These are phyloP conservation scores for Alternaria metachromatica DNA, from an alignment of 2,329 filamentous ascomycete species.

Conservation along the genomic window DNA sequence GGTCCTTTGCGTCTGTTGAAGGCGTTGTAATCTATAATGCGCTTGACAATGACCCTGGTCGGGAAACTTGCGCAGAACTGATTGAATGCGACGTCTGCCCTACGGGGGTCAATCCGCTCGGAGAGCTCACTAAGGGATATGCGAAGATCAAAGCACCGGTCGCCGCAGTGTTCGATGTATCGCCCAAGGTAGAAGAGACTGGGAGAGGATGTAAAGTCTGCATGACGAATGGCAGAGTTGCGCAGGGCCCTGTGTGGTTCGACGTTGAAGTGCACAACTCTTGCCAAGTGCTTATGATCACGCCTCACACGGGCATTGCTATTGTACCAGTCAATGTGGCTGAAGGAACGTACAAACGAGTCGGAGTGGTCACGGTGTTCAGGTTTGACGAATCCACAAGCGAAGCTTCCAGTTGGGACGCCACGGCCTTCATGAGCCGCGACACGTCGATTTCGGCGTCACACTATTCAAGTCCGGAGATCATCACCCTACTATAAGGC, in stretches of 20 bases:
- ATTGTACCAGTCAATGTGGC: neutral
- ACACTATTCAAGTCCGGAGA: neutral
- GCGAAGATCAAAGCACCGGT: conserved; percentile 5
- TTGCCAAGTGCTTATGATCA: conserved; percentile 8
- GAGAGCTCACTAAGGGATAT: conserved; percentile 8
- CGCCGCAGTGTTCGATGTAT: neutral
- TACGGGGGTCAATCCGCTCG: conserved; percentile 7
- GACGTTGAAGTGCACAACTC: conserved; percentile 1
- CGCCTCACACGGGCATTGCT: conserved; percentile 6
- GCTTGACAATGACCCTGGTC: neutral
- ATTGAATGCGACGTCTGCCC: conserved; percentile 1
- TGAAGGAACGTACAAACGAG: conserved; percentile 14
- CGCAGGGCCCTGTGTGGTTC: conserved; percentile 8
- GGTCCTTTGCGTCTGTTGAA: conserved; percentile 13
- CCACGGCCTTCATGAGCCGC: no score
- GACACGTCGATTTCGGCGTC: neutral
- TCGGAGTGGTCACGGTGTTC: conserved; percentile 7
- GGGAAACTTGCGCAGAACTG: neutral
- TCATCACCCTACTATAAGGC: neutral
- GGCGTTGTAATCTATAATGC: conserved; percentile 4
- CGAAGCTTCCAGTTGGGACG: no score
- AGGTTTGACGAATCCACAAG: no score
- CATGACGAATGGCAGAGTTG: neutral
- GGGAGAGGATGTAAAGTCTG: neutral
- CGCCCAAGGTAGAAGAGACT: neutral